phyloP scores from a whole-genome alignment of 805 yeast genomes.

The Candida orba region DNA sequence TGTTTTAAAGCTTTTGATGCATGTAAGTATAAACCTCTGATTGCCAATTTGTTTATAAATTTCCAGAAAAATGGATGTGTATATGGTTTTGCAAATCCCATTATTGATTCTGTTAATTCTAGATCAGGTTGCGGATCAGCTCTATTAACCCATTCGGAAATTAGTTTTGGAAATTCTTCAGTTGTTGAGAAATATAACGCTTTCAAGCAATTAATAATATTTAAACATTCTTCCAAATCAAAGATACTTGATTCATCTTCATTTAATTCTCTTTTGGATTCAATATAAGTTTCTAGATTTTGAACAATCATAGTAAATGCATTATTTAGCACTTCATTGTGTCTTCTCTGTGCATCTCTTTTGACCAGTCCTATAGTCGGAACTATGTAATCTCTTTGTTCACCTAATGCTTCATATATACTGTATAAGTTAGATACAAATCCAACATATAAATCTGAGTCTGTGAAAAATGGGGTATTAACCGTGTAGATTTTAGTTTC shows the following conservation, averaged over 20 bases:
- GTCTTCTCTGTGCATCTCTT: constrained; percentile 27
- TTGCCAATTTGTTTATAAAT: constrained; percentile 45
- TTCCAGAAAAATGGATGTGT: constrained; percentile 55
- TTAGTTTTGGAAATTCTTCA: constrained; percentile 34
- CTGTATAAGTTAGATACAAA: constrained; percentile 47
- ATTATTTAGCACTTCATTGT: constrained; percentile 29
- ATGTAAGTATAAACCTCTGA: constrained; percentile 55
- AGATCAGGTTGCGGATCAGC: constrained; percentile 62
- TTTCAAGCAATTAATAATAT: constrained; percentile 51
- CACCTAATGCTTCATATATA: constrained; percentile 42
- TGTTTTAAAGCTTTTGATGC: constrained; percentile 42
- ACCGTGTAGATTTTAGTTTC: constrained; percentile 39
- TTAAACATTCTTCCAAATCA: constrained; percentile 38
- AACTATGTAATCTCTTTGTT: constrained; percentile 34
- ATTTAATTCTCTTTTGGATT: constrained; percentile 26
- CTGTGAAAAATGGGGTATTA: constrained; percentile 31
- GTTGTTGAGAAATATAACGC: constrained; percentile 38
- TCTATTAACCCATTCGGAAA: constrained; percentile 57
- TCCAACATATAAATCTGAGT: constrained; percentile 34
- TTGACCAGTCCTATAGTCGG: constrained; percentile 34
- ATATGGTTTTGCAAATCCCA: constrained; percentile 38
- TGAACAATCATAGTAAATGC: constrained; percentile 28
- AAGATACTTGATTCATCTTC: constrained; percentile 24
- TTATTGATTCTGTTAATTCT: constrained; percentile 39
- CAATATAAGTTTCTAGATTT: constrained; percentile 28